phyloP scores from a whole-genome alignment of 2,329 filamentous ascomycete genomes.

The Rachicladosporium sp. region DNA sequence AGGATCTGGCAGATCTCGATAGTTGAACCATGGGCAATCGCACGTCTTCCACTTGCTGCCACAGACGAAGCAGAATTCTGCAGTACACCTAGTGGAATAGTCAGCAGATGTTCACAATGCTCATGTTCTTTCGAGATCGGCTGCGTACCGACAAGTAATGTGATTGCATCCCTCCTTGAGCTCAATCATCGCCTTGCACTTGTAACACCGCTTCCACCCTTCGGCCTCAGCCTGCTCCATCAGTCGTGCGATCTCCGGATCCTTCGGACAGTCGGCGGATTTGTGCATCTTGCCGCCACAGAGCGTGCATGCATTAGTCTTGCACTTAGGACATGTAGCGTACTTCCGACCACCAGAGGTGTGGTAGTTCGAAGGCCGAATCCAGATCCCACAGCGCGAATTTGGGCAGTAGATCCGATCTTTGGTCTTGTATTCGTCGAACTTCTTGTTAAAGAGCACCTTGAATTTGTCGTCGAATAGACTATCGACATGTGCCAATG shows the following conservation, averaged over 20 bases:
- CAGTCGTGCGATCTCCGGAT: constrained; percentile 53
- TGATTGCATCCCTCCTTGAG: constrained; percentile 75
- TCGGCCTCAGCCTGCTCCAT: constrained; percentile 52
- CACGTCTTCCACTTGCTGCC: constrained; percentile 72
- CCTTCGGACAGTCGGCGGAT: constrained; percentile 55
- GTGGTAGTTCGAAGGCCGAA: constrained; percentile 58
- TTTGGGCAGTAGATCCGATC: constrained; percentile 69
- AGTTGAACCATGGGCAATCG: constrained; percentile 69
- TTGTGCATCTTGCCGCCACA: constrained; percentile 68
- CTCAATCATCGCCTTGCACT: constrained; percentile 63
- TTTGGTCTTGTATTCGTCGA: constrained; percentile 59
- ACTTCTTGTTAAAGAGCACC: constrained; percentile 68
- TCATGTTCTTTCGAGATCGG: no score
- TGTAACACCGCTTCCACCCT: constrained; percentile 65
- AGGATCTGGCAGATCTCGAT: constrained; percentile 34
- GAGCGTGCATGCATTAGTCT: constrained; percentile 58
- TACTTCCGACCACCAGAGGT: constrained; percentile 44
- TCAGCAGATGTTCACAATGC: no score
- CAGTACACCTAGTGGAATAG: constrained; percentile 42
- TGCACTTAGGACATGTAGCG: constrained; percentile 59
- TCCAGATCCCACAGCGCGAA: constrained; percentile 64
- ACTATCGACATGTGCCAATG: constrained; percentile 61
- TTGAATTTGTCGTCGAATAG: constrained; percentile 67
- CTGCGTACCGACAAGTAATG: constrained; percentile 56
- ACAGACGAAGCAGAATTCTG: constrained; percentile 80